Base-by-base conservation (phyloP, 805 yeast genomes). In the Metschnikowia cubensis region DNA sequence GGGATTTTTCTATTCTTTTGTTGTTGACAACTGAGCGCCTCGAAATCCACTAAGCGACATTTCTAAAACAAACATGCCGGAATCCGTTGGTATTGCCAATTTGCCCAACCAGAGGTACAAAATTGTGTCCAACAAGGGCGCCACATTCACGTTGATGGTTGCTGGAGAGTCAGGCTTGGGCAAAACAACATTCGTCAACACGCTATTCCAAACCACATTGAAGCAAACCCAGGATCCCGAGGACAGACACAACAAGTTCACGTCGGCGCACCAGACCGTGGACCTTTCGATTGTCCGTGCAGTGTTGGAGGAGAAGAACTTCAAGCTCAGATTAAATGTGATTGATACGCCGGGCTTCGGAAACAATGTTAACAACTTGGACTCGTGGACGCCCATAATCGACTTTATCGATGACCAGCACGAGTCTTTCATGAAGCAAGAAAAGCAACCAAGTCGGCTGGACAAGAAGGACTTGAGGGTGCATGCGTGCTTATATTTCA, bases 291-390 rank as follows among this genome's bases (percentile, higher is more conserved):
- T 89, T 49, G 79, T 80, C 43, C 80, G 92, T 60, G 92, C 94
- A n/a, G 78, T 81, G 50, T 76, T 88, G 57, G 94, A 85, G 65
- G 97, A 91, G 65, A 84, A 87, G 68, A 88, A 86, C 64, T 87
- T 91, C 69, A 78, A 76, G 57, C 78, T 88, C 58, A 79, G 85
- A 54, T 79, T 91, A 56, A 89, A 89, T 58, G 77, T 91, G 50
- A 83, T 91, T 60, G 97, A 90, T 68, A 89, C 97, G 1, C 96
- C 96, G 7, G 97, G 97, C 1, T 89, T 89, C 66, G 97, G 97
- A 53, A 95, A 89, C 65, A 87, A 85, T 66, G 86, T 89, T 56
- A 86, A 90, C 73, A 91, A 90, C 70, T 79, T 78, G 61, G 85
- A 86, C 65, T 78, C 94, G 41, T 89, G 96, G 95, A 85, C 84